Conservation (phyloP, 192 early-diverging fungal species). For the Coemansia sp. region DNA sequence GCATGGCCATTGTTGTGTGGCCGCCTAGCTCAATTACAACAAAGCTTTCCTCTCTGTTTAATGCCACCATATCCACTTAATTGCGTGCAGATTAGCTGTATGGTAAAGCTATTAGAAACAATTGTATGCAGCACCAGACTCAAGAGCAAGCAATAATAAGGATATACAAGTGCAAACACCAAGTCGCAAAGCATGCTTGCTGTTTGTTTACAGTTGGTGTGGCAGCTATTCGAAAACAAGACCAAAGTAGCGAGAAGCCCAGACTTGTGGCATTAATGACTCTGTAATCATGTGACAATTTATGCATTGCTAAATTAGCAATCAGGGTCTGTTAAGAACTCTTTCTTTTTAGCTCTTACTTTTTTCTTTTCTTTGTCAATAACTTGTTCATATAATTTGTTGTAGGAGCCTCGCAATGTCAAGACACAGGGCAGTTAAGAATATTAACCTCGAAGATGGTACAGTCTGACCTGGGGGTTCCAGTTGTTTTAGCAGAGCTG, state of each 20-base stretch:
- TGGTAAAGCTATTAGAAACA: background rate
- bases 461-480: background rate
- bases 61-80: slow-evolving; percentile 22
- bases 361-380: slow-evolving; percentile 3
- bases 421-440: slow-evolving; percentile 47
- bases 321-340: background rate
- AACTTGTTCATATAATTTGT: background rate
- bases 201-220: background rate
- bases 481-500: background rate
- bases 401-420: slow-evolving; percentile 33
- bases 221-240: too few species aligned
- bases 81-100: background rate
- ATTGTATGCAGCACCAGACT: background rate
- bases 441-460: slow-evolving; percentile 52
- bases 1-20: slow-evolving; percentile 71
- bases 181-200: slow-evolving; percentile 1
- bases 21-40: slow-evolving; percentile 88
- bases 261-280: too few species aligned
- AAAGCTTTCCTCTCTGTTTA: slow-evolving; percentile 71
- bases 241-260: too few species aligned
- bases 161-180: background rate
- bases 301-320: too few species aligned
- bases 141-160: background rate
- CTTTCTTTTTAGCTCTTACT: background rate
- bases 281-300: too few species aligned